phyloP scores from a whole-genome alignment of 768 basidiomycete species.

The Panaeolus papilionaceus region DNA sequence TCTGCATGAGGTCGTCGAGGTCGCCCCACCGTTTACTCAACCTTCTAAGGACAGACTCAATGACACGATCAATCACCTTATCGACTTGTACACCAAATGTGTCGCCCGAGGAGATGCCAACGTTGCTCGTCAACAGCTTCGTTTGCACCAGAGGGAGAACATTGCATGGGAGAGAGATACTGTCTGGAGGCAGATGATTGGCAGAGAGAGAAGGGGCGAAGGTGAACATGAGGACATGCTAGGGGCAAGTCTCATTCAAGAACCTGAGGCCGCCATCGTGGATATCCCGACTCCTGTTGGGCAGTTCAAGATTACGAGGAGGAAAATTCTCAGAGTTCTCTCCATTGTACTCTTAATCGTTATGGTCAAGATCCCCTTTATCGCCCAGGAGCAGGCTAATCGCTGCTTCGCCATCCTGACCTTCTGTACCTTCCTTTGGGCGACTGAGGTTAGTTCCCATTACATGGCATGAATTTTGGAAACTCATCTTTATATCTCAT shows the following conservation, averaged over 20 bases:
- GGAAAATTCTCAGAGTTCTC: constrained; percentile 60
- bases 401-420: constrained; percentile 89
- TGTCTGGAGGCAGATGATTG: constrained; percentile 96
- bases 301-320: constrained; percentile 65
- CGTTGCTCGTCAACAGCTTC: constrained; percentile 80
- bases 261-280: constrained; percentile 52
- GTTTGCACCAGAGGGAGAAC: constrained; percentile 87
- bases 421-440: constrained; percentile 95
- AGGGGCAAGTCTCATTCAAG: constrained; percentile 54
- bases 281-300: constrained; percentile 73
- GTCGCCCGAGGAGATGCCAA: constrained; percentile 75
- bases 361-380: constrained; percentile 64
- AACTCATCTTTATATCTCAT: not conserved
- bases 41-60: constrained; percentile 68
- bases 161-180: constrained; percentile 98
- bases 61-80: constrained; percentile 59
- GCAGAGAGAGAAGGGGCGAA: constrained; percentile 76
- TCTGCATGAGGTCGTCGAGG: constrained; percentile 72
- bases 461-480: not conserved
- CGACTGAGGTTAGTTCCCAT: constrained; percentile 76
- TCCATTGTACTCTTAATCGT: constrained; percentile 64
- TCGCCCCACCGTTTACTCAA: constrained; percentile 69
- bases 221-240: constrained; percentile 36
- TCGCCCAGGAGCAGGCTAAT: constrained; percentile 76
- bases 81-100: constrained; percentile 84